phyloP scores from a whole-genome alignment of 1,284 basidiomycete species.

The Cutaneotrichosporon sp. region DNA sequence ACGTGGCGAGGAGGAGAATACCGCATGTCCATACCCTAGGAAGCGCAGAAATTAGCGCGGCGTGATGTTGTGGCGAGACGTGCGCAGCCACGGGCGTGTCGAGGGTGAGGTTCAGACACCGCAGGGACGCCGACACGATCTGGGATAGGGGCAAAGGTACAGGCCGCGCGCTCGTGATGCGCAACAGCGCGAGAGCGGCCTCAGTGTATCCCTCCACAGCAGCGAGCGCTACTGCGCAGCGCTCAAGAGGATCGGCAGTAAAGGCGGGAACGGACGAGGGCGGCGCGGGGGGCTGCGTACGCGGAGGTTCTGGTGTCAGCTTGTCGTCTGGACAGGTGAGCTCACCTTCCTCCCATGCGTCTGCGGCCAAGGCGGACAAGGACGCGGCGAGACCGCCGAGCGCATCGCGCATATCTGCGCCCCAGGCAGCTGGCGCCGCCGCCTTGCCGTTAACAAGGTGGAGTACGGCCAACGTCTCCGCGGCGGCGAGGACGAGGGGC shows the following conservation, averaged over 20 bases:
- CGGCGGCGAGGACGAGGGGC: constrained; percentile 10
- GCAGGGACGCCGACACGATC: constrained; percentile 41
- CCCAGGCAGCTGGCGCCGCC: constrained; percentile 34
- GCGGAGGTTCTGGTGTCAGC: constrained; percentile 15
- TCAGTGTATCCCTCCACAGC: constrained; percentile 34
- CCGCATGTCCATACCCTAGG: constrained; percentile 39
- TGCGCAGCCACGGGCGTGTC: constrained; percentile 53
- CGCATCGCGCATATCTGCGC: constrained; percentile 29
- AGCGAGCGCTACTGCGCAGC: constrained; percentile 23
- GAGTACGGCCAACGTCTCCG: constrained; percentile 30
- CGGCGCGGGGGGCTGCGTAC: constrained; percentile 6
- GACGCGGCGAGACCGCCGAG: constrained; percentile 30
- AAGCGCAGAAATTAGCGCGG: constrained; percentile 27
- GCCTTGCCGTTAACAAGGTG: constrained; percentile 42
- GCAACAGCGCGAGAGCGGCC: constrained; percentile 40
- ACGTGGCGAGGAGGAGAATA: constrained; percentile 29
- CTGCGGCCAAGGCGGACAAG: constrained; percentile 24
- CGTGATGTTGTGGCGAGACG: constrained; percentile 39
- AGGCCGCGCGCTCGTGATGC: constrained; percentile 59
- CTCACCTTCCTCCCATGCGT: constrained; percentile 33
- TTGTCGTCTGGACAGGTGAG: background rate
- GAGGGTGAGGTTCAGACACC: constrained; percentile 55
- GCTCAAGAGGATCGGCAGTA: constrained; percentile 24
- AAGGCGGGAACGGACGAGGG: constrained; percentile 16
- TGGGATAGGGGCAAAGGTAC: constrained; percentile 67